Percentiles rank a stretch among this genome's conserved stretches.
These are phyloP conservation scores for Verticillium albo-atrum DNA, from an alignment of 2,329 filamentous ascomycete species.

Conservation along the genomic window DNA sequence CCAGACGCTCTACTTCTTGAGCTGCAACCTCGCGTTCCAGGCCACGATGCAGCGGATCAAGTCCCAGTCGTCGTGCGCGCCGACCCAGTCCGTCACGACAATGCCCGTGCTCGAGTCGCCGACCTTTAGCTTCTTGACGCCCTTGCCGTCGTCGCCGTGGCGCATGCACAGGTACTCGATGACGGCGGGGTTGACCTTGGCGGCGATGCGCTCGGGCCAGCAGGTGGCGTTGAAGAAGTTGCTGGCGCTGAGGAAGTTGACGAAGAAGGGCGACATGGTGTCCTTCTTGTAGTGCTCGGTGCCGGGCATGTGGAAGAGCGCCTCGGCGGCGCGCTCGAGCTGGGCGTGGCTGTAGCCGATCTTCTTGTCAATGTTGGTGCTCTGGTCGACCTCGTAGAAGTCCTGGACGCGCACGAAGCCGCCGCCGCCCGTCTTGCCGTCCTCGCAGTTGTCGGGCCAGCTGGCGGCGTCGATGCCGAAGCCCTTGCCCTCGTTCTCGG, in stretches of 20 bases:
- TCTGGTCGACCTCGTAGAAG: conserved; percentile 83
- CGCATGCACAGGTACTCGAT: conserved; percentile 56
- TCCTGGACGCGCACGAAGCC: conserved; percentile 85
- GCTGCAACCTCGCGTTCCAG: conserved; percentile 72
- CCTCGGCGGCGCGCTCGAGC: conserved; percentile 64
- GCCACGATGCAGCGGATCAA: conserved; percentile 80
- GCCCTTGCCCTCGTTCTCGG: conserved; percentile 44
- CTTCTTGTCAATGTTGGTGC: conserved; percentile 74
- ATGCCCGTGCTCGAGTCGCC: conserved; percentile 79
- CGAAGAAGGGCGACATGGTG: conserved; percentile 59
- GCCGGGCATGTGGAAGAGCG: conserved; percentile 38
- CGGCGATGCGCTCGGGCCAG: conserved; percentile 91
- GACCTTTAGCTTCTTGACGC: conserved; percentile 43
- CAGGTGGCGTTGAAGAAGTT: conserved; percentile 92
- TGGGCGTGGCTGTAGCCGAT: conserved; percentile 69
- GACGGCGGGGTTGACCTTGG: conserved; percentile 76
- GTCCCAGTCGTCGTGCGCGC: conserved; percentile 84
- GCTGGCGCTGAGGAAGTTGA: conserved; percentile 88
- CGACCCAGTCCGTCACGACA: conserved; percentile 92
- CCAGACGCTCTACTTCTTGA: conserved; percentile 30
- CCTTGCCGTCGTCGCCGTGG: conserved; percentile 49
- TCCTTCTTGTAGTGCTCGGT: conserved; percentile 17
- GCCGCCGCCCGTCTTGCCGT: conserved; percentile 66
- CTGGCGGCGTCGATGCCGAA: conserved; percentile 57
- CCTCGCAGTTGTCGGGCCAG: conserved; percentile 88